A percentile compares a stretch with the other conserved stretches of the same genome.
These are phyloP conservation scores for Amaranthus tricolor DNA, from an alignment of 179 eudicot genomes.

Conservation along the genomic window DNA sequence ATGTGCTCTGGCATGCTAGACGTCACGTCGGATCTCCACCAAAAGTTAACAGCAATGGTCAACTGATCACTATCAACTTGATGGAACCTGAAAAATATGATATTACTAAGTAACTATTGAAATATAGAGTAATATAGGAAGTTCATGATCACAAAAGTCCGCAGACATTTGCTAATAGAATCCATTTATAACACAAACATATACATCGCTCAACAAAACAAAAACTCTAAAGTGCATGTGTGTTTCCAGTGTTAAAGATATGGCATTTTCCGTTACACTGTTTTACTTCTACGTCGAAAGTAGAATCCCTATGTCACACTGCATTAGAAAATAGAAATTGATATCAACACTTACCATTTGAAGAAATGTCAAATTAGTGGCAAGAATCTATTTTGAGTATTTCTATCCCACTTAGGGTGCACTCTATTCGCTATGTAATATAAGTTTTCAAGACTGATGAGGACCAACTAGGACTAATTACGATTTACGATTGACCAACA, in stretches of 20 bases:
- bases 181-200: background rate
- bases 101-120: background rate
- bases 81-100: slow-evolving; percentile 58
- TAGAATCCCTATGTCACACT: background rate
- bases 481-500: no score
- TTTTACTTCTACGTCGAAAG: background rate
- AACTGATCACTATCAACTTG: slow-evolving; percentile 88
- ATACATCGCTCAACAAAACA: background rate
- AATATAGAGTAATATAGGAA: background rate
- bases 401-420: no score
- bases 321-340: background rate
- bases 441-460: no score
- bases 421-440: no score
- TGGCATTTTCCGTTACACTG: background rate
- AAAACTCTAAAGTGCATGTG: background rate
- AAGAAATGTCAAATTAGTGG: no score
- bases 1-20: slow-evolving; percentile 77
- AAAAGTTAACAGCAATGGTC: slow-evolving; percentile 85
- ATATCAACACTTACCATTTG: background rate
- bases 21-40: slow-evolving; percentile 79
- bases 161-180: background rate
- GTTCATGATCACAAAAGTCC: background rate
- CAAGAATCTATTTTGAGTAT: no score
- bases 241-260: background rate
- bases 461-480: no score